Evolutionary conservation across 2,329 filamentous ascomycete genomes (phyloP), one percentile per base, ranked within the genome.

Genomic region (Claviceps sp.): DNA sequence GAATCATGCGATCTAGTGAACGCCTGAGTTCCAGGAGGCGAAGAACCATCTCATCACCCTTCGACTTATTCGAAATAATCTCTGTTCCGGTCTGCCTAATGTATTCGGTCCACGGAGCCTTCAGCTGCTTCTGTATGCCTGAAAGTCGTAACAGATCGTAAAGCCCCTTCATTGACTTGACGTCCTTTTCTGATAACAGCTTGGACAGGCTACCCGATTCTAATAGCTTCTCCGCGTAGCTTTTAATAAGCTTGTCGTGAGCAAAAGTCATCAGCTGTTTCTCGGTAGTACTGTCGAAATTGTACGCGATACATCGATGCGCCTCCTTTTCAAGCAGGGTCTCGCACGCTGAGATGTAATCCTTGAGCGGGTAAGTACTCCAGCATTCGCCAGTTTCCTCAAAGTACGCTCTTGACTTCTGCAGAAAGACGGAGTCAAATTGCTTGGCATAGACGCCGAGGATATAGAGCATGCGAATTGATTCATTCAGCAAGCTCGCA

Each of bases 1-100:
- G 79, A 64, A 89, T 85, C 59, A 91, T 82, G 42, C 82, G 70
- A 62, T 96, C 89, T 8, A 96, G 72, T 37, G 83, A 80, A 47
- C 82, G 78, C 64, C 95, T 90, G 58, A 98, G 79, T 26, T 85
- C 80, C 10, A 98, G 73, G 4, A 98, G 73, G 38, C 87, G 81
- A 5, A 88, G 70, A 1, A 98, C 83, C 90, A 98, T 97, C 48
- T 89, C 82, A 17, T 89, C 82, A 47, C 85, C 83, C 40, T 84
- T 81, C 38, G 84, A 80, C 48, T 84, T 84, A 62, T 95, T 87
- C 54, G 86, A 82, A 5, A 97, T 84, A 53, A 98, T 91, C 2
- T 67, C 69, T 0, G 83, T 79, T 0, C 93, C 93, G 4, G 87
- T 80, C 22, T 77, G 73, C 48, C 83, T 77, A 51, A 97, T 90